Base-by-base conservation (phyloP, 179 eudicot species). In the Spergularia azorica region DNA sequence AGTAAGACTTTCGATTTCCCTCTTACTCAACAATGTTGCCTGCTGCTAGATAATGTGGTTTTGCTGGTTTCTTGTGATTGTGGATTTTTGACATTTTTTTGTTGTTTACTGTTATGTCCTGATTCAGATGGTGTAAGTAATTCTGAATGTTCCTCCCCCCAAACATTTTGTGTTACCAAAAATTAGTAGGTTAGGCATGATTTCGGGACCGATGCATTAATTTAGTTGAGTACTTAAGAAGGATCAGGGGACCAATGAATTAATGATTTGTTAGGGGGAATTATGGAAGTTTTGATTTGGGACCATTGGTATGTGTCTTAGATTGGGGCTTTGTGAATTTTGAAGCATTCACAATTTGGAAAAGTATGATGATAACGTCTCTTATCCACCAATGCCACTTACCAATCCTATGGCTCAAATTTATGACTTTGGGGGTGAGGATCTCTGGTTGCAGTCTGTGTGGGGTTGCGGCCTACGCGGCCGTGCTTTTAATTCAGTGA, bases 1-100 rank as follows among this genome's bases (percentile, higher is more conserved):
- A 90, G 97, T 91, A 87, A 83, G 97, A 36, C 0, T 36, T 36
- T 36, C 82, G 54, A 13, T 73, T 69, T 56, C 66, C 62, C 16
- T 0, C 15, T 9, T 46, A 16, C 59, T 26, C 72, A 5, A 41
- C 11, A 3, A 18, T 32, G 63, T 36, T 66, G 63, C 16, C 36
- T 63, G 46, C 72, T 32, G 58, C 10, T 12, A n/a, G 36, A 54
- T 51, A 52, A 20, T 11, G 36, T 57, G 50, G 16, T 39, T 64
- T 69, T 43, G 61, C 41, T 69, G 12, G 54, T 65, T 38, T 21
- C 7, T 73, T 60, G 43, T 67, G 70, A 16, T 41, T 67, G 70
- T 74, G 58, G 60, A 67, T 77, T n/a, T 26, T 26, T 26, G 32
- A 26, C 32, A 26, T 26, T 26, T 26, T 26, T 51, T 70, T 21